These are phyloP conservation scores for Cladosporium velox DNA, from an alignment of 2,329 filamentous ascomycete genomes.

Conservation along the genomic window DNA sequence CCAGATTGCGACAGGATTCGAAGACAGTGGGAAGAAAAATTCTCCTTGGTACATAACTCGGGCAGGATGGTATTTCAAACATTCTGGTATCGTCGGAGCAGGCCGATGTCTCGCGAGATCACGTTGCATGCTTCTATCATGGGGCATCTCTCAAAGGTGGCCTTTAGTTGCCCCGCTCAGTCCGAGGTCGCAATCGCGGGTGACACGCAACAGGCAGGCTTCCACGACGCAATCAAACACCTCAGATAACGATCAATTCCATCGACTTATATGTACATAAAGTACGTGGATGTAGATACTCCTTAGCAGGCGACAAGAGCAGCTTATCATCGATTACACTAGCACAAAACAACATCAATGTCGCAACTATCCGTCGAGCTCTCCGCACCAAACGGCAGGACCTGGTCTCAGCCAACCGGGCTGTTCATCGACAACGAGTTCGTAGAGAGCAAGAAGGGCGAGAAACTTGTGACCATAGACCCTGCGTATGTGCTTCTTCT, in stretches of 20 bases:
- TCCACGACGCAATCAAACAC: background rate
- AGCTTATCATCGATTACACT: background rate
- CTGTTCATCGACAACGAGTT: constrained; percentile 82
- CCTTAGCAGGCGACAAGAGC: background rate
- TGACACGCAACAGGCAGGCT: background rate
- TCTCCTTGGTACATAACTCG: too few relatives aligned
- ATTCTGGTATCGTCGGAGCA: background rate
- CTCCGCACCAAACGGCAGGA: constrained; percentile 71
- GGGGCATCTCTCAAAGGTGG: background rate
- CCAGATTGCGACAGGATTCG: background rate
- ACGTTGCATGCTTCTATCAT: background rate
- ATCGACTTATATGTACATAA: background rate
- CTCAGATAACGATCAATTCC: background rate
- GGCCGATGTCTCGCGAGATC: background rate
- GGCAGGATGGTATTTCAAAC: background rate
- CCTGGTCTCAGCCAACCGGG: constrained; percentile 69
- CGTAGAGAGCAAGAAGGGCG: constrained; percentile 63
- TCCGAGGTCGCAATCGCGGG: background rate
- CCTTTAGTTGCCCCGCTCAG: background rate
- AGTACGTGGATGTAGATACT: background rate
- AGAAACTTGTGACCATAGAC: constrained; percentile 60
- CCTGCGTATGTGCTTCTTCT: constrained; percentile 54
- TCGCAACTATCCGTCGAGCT: constrained; percentile 55
- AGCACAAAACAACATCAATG: background rate
- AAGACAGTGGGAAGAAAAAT: background rate